These are phyloP conservation scores for Jackrogersella minutella DNA, from an alignment of 495 filamentous ascomycete species.

Conservation along the genomic window DNA sequence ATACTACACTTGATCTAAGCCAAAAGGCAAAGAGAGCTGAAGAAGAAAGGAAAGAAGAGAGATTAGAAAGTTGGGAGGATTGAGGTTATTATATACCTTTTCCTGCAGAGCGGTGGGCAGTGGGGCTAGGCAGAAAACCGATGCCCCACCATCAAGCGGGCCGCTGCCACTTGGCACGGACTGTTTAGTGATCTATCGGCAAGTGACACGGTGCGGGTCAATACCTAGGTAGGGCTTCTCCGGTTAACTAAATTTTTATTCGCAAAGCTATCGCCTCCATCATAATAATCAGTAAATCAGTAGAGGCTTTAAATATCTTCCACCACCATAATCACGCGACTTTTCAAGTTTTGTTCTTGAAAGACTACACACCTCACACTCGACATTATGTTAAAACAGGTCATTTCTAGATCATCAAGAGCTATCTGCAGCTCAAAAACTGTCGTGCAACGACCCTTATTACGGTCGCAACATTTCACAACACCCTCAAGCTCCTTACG, in stretches of 20 bases:
- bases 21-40: conserved; percentile 56
- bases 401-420: conserved; percentile 50
- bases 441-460: conserved; percentile 39
- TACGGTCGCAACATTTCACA: conserved; percentile 44
- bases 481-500: conserved; percentile 41
- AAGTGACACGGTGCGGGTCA: conserved; percentile 14
- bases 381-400: conserved; percentile 55
- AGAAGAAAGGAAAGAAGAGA: conserved; percentile 37
- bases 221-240: conserved; percentile 6
- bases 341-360: conserved; percentile 10
- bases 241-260: conserved; percentile 25
- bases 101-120: conserved; percentile 37
- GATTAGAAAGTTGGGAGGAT: conserved; percentile 25
- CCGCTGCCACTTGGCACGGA: not conserved
- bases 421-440: conserved; percentile 43
- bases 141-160: conserved; percentile 3
- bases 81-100: not conserved
- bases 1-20: conserved; percentile 95
- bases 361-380: conserved; percentile 15
- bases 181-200: not conserved
- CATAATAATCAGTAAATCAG: not conserved
- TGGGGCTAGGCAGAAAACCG: conserved; percentile 19
- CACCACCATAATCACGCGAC: conserved; percentile 24
- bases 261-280: conserved; percentile 22
- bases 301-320: not conserved